Evolutionary conservation across 257 asterid genomes (phyloP).

Genomic region (Lavandula angustifolia): DNA sequence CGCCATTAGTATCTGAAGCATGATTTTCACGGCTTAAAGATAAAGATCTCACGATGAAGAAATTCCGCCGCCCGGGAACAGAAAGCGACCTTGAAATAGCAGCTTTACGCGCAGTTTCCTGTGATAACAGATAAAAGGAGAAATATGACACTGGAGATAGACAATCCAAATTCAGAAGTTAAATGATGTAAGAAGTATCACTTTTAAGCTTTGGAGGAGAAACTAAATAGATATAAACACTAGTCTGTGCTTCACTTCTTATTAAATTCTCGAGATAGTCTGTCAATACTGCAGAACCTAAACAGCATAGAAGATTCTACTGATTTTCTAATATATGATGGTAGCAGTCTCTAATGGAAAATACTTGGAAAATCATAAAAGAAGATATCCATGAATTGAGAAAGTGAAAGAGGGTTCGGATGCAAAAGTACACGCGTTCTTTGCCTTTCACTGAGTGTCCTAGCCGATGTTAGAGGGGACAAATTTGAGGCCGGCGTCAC

Average conservation of each 20-base stretch:
- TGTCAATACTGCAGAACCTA: neutral
- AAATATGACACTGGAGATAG: neutral
- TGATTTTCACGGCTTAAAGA: slow-evolving; percentile 63
- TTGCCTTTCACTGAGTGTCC: slow-evolving; percentile 53
- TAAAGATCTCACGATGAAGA: slow-evolving; percentile 69
- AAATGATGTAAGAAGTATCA: neutral
- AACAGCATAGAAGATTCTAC: neutral
- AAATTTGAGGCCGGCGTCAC: slow-evolving; percentile 61
- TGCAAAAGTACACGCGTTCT: slow-evolving; percentile 51
- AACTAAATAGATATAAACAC: slow-evolving; percentile 5
- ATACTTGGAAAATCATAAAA: slow-evolving; percentile 5
- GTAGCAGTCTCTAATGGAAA: slow-evolving; percentile 18
- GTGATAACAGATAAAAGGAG: slow-evolving; percentile 26
- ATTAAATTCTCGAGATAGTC: slow-evolving; percentile 7
- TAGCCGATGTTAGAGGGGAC: slow-evolving; percentile 59
- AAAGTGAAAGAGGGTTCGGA: slow-evolving; percentile 15
- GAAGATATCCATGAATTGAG: neutral
- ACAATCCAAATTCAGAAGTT: neutral
- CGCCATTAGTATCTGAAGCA: slow-evolving; percentile 52
- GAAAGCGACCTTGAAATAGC: slow-evolving; percentile 86
- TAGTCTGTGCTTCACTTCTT: slow-evolving; percentile 1
- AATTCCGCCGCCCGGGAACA: slow-evolving; percentile 61
- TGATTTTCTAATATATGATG: slow-evolving; percentile 13
- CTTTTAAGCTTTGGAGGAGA: neutral
- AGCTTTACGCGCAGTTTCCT: slow-evolving; percentile 49